Percentiles rank a stretch among this genome's conserved stretches.
Evolutionary conservation across 2,329 filamentous ascomycete species (phyloP).

Genomic region (Ceratocystis eucalypticola): DNA sequence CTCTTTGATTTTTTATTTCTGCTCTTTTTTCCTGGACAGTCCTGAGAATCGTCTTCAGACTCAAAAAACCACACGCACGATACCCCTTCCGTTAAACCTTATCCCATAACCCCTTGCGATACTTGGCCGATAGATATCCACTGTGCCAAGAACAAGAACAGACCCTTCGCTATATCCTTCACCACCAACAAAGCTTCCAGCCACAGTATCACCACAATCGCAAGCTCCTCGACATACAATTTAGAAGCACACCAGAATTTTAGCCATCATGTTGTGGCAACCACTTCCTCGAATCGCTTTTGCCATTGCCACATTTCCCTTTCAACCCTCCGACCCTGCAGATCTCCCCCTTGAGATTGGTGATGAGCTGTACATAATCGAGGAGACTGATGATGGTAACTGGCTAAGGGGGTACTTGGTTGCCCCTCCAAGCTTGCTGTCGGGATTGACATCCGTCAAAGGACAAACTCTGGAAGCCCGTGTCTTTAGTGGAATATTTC

Average conservation of each 20-base stretch:
- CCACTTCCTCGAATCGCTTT: constrained; percentile 94
- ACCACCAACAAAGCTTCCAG: background rate
- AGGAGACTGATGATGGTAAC: constrained; percentile 79
- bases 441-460: constrained; percentile 78
- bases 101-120: background rate
- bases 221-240: background rate
- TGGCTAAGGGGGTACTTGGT: constrained; percentile 96
- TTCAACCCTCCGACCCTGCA: constrained; percentile 70
- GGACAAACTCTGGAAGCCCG: constrained; percentile 89
- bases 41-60: background rate
- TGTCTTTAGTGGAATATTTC: constrained; percentile 98
- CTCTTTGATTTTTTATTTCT: background rate
- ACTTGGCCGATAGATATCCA: background rate
- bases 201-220: background rate
- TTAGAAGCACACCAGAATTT: constrained; percentile 22
- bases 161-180: background rate
- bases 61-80: constrained; percentile 2
- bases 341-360: constrained; percentile 95
- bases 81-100: constrained; percentile 4
- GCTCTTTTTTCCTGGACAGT: background rate
- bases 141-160: background rate
- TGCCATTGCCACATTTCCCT: constrained; percentile 90
- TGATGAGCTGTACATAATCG: constrained; percentile 97
- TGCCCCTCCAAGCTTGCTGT: constrained; percentile 81
- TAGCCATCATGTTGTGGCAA: constrained; percentile 71